phyloP scores from a whole-genome alignment of 108 stramenopile genomes.

The Aurantiochytrium sp. region DNA sequence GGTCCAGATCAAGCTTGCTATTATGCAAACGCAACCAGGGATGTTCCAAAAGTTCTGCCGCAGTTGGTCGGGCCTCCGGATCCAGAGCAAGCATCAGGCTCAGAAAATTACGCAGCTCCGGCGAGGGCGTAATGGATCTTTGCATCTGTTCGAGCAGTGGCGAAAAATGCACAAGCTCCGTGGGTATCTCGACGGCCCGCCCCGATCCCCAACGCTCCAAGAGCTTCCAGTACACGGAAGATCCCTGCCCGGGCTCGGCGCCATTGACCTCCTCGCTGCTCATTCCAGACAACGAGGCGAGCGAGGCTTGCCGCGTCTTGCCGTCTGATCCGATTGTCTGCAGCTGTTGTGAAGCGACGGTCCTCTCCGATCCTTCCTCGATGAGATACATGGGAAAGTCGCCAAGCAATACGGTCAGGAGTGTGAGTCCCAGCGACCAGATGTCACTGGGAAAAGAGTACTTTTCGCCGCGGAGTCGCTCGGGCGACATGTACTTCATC shows the following conservation, averaged over 20 bases:
- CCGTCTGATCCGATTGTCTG: not conserved
- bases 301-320: not conserved
- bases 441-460: constrained; percentile 47
- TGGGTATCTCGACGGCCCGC: not conserved
- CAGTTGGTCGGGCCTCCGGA: constrained; percentile 32
- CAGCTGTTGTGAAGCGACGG: not conserved
- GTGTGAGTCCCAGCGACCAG: constrained; percentile 53
- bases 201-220: not conserved
- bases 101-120: constrained; percentile 15
- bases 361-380: not conserved
- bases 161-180: not conserved
- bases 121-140: not conserved
- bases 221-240: not conserved
- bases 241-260: not conserved
- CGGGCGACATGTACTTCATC: constrained; percentile 56
- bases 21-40: constrained; percentile 21
- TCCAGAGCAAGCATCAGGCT: constrained; percentile 22
- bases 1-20: not conserved
- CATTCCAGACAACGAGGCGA: not conserved
- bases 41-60: constrained; percentile 38
- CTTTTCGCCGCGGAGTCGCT: constrained; percentile 44
- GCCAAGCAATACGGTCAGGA: constrained; percentile 53
- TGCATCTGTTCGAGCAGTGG: not conserved
- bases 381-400: constrained; percentile 30
- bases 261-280: not conserved